Evolutionary conservation across 371 early-diverging fungal genomes (phyloP).

Genomic region (Quaeritorhiza haematococci): DNA sequence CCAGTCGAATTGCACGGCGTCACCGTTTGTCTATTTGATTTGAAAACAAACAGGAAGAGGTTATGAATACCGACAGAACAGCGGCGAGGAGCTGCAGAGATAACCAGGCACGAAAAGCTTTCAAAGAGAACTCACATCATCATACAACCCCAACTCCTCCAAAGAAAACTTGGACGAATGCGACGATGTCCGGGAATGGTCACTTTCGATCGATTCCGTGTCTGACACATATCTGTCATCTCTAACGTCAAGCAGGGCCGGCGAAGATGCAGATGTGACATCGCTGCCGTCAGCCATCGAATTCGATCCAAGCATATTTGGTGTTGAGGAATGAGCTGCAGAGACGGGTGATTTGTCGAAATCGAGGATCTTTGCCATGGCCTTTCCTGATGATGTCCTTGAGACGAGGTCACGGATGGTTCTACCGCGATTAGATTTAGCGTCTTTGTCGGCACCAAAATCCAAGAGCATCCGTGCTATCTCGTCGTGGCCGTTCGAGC

Average conservation of each 20-base stretch:
- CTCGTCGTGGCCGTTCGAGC: slow-evolving; percentile 74
- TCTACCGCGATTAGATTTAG: slow-evolving; percentile 70
- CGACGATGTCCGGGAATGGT: too few species aligned
- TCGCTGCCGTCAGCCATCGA: background rate
- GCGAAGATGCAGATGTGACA: background rate
- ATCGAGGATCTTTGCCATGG: too few species aligned
- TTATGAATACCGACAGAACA: too few species aligned
- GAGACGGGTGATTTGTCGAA: too few species aligned
- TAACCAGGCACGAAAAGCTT: background rate
- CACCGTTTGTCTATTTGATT: too few species aligned
- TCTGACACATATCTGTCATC: slow-evolving; percentile 6
- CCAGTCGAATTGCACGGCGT: slow-evolving; percentile 56
- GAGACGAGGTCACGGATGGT: slow-evolving; percentile 72
- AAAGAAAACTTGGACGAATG: background rate
- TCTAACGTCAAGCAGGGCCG: background rate
- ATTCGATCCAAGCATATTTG: too few species aligned
- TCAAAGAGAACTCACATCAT: background rate
- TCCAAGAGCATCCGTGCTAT: slow-evolving; percentile 73
- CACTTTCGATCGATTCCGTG: background rate
- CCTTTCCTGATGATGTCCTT: too few species aligned
- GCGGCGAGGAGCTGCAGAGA: background rate
- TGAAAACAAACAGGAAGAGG: too few species aligned
- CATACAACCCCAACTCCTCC: background rate
- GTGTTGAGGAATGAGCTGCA: too few species aligned
- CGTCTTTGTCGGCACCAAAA: slow-evolving; percentile 66